Percentiles rank a stretch among this genome's conserved stretches.
Evolutionary conservation across 768 basidiomycete species (phyloP).

Genomic region (Suillus americanus): DNA sequence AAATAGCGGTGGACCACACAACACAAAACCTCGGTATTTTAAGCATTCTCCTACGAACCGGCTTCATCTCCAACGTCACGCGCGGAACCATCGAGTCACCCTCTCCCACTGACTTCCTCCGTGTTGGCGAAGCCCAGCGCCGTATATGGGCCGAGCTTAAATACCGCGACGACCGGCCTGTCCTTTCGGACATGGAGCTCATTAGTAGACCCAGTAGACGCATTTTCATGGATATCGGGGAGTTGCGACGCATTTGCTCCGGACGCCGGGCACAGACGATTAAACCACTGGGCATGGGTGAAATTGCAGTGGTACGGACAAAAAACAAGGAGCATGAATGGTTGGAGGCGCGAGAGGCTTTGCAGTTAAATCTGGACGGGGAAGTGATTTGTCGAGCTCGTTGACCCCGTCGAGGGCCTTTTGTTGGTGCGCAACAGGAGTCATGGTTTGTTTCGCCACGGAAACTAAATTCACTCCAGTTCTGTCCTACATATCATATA

Average conservation of each 20-base stretch:
- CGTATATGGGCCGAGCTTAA: conserved; percentile 95
- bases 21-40: conserved; percentile 91
- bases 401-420: conserved; percentile 22
- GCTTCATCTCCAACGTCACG: conserved; percentile 82
- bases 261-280: conserved; percentile 81
- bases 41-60: conserved; percentile 86
- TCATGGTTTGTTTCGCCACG: background rate
- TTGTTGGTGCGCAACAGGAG: background rate
- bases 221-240: conserved; percentile 69
- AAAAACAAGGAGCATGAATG: conserved; percentile 72
- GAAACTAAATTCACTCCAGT: background rate
- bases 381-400: conserved; percentile 86
- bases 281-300: conserved; percentile 86
- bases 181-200: conserved; percentile 76
- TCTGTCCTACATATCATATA: background rate
- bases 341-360: conserved; percentile 91
- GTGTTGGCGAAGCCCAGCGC: conserved; percentile 59
- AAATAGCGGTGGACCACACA: conserved; percentile 76
- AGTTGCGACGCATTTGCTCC: conserved; percentile 76
- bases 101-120: conserved; percentile 60
- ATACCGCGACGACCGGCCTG: conserved; percentile 87
- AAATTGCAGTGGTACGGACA: conserved; percentile 85
- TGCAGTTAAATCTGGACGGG: conserved; percentile 73
- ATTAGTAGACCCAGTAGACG: conserved; percentile 83
- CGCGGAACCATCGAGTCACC: conserved; percentile 71